Percentiles rank a stretch among this genome's conserved stretches.
Conservation (phyloP, 2,329 filamentous ascomycete species). For the Sporothrix globosa region DNA sequence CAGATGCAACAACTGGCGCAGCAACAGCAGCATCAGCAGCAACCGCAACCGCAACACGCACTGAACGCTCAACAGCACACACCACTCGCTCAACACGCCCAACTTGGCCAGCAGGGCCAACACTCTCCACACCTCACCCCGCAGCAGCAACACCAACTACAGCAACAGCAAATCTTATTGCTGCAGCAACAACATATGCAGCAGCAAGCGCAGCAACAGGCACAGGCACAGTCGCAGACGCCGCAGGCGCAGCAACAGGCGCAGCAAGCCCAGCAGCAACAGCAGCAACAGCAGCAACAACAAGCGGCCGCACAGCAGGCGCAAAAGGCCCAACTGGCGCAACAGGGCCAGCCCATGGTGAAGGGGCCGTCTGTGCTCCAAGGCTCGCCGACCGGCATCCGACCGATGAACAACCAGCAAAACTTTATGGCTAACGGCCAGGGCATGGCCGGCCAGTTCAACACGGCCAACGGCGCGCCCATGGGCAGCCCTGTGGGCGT, state of each 20-base stretch:
- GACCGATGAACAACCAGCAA: slow-evolving; percentile 56
- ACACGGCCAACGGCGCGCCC: slow-evolving; percentile 48
- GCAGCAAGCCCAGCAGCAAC: slow-evolving; percentile 46
- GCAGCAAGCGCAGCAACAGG: slow-evolving; percentile 47
- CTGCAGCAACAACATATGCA: slow-evolving; percentile 53
- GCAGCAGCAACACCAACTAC: slow-evolving; percentile 47
- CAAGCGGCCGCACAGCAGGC: slow-evolving; percentile 39
- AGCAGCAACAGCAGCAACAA: slow-evolving; percentile 50
- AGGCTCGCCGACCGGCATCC: slow-evolving; percentile 41
- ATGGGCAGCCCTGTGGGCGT: slow-evolving; percentile 52
- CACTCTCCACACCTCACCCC: slow-evolving; percentile 28
- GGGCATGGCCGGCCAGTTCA: slow-evolving; percentile 57
- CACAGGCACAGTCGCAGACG: slow-evolving; percentile 40
- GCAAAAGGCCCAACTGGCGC: slow-evolving; percentile 35
- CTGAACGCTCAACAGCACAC: slow-evolving; percentile 28
- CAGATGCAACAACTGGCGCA: slow-evolving; percentile 37
- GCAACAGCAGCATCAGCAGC: slow-evolving; percentile 50
- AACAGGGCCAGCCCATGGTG: slow-evolving; percentile 36
- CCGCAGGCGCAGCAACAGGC: slow-evolving; percentile 39
- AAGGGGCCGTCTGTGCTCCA: slow-evolving; percentile 40
- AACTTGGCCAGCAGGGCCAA: slow-evolving; percentile 34
- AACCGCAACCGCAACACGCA: slow-evolving; percentile 57
- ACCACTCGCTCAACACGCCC: slow-evolving; percentile 31
- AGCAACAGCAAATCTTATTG: slow-evolving; percentile 41
- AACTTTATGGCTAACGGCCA: slow-evolving; percentile 58